Evolutionary conservation across 2,329 filamentous ascomycete genomes (phyloP).

Genomic region (Talaromyces verruculosus): DNA sequence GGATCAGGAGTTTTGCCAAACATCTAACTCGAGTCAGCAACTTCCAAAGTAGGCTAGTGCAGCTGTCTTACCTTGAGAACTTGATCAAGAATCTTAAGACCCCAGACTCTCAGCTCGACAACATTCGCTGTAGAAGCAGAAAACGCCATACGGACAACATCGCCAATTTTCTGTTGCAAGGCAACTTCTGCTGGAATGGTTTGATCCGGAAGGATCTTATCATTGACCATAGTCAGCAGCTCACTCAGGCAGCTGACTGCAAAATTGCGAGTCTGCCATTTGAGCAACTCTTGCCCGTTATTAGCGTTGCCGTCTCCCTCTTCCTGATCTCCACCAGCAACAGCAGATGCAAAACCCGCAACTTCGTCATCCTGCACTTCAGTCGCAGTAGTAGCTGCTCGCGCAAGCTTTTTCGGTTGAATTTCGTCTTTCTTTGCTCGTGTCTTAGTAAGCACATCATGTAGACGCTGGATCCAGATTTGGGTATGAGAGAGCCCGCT

Average conservation of each 20-base stretch:
- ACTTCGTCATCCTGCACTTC: slow-evolving; percentile 96
- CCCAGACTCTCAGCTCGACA: slow-evolving; percentile 83
- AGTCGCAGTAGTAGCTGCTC: slow-evolving; percentile 53
- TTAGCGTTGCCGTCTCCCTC: slow-evolving; percentile 51
- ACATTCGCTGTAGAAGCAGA: slow-evolving; percentile 94
- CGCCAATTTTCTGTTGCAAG: slow-evolving; percentile 79
- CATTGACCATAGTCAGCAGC: slow-evolving; percentile 73
- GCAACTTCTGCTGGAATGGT: slow-evolving; percentile 75
- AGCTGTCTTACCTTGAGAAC: slow-evolving; percentile 64
- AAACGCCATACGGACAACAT: slow-evolving; percentile 95
- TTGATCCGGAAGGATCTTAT: slow-evolving; percentile 74
- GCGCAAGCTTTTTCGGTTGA: slow-evolving; percentile 35
- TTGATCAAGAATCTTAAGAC: slow-evolving; percentile 89
- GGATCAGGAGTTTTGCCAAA: slow-evolving; percentile 95
- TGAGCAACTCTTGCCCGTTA: slow-evolving; percentile 78
- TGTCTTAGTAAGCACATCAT: slow-evolving; percentile 85
- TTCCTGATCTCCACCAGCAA: slow-evolving; percentile 60
- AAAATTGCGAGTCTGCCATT: slow-evolving; percentile 95
- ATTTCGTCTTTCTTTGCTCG: slow-evolving; percentile 62
- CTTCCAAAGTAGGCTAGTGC: neutral
- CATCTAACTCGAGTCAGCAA: slow-evolving; percentile 52
- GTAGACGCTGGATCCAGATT: slow-evolving; percentile 85
- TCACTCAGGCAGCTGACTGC: slow-evolving; percentile 86
- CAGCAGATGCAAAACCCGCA: slow-evolving; percentile 84
- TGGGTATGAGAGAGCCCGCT: slow-evolving; percentile 77